phyloP scores from a whole-genome alignment of 176 grass and related monocot genomes.

The Canna indica region DNA sequence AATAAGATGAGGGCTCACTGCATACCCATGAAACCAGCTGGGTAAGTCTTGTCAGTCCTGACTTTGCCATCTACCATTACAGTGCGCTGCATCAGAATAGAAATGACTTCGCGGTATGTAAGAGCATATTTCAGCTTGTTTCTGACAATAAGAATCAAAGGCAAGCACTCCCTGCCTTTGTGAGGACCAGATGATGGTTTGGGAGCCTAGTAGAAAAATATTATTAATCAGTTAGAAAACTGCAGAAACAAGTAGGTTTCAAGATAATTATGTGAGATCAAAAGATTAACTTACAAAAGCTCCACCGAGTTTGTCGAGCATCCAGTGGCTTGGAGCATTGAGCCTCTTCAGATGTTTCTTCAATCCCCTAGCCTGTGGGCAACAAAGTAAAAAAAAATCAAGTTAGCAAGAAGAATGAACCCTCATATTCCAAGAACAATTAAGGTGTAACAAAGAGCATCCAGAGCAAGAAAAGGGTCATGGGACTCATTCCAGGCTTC shows the following conservation, averaged over 20 bases:
- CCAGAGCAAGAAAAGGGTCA: background rate
- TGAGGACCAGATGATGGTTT: conserved; percentile 18
- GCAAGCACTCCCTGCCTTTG: conserved; percentile 10
- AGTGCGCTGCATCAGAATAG: conserved; percentile 14
- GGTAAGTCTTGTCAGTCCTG: conserved; percentile 7
- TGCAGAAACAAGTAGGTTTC: background rate
- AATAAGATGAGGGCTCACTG: background rate
- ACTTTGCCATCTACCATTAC: conserved; percentile 14
- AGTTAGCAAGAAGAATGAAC: background rate
- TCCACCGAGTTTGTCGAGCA: conserved; percentile 18
- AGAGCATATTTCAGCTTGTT: conserved; percentile 14
- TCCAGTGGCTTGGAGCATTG: conserved; percentile 20
- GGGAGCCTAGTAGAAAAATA: conserved; percentile 12
- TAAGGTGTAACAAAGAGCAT: background rate
- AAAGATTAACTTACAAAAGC: conserved; percentile 12
- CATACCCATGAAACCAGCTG: conserved; percentile 17
- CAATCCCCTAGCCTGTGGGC: conserved; percentile 10
- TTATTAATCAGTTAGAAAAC: too few species aligned
- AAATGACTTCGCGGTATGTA: conserved; percentile 5
- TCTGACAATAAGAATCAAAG: conserved; percentile 7
- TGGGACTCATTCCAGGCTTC: background rate
- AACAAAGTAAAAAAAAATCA: background rate
- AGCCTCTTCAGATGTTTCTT: conserved; percentile 22
- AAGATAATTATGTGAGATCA: background rate
- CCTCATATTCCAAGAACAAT: background rate